These are phyloP conservation scores for Fraxinus americana DNA, from an alignment of 257 asterid genomes.

Conservation along the genomic window DNA sequence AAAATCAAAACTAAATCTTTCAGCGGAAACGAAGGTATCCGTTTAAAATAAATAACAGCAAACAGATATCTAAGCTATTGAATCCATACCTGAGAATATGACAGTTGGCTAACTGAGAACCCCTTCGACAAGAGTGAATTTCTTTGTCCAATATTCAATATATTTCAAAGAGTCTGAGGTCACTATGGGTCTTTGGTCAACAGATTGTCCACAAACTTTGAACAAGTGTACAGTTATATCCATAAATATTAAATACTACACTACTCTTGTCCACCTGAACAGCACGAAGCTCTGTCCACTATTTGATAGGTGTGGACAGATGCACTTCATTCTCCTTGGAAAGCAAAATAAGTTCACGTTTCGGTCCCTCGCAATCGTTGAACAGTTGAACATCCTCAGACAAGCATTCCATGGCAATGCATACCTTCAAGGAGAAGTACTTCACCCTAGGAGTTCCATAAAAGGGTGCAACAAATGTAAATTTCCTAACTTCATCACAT, in stretches of 20 bases:
- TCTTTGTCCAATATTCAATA: not conserved
- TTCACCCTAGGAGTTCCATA: constrained; percentile 51
- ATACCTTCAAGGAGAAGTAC: constrained; percentile 55
- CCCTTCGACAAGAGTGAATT: constrained; percentile 1
- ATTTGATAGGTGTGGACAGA: constrained; percentile 36
- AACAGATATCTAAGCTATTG: not conserved
- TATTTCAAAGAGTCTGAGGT: not conserved
- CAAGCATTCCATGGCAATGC: constrained; percentile 64
- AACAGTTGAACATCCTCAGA: constrained; percentile 30
- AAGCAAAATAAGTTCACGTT: constrained; percentile 52
- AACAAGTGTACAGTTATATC: constrained; percentile 16
- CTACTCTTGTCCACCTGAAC: constrained; percentile 10
- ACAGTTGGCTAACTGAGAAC: not conserved
- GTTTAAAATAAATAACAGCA: not conserved
- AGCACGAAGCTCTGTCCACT: constrained; percentile 10
- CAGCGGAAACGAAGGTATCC: not conserved
- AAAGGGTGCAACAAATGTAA: constrained; percentile 57
- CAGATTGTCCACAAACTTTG: not conserved
- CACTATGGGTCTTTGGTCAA: not conserved
- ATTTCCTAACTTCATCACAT: constrained; percentile 44
- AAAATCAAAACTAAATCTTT: not conserved
- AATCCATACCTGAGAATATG: constrained; percentile 18
- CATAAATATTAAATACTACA: not conserved
- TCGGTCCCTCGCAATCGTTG: constrained; percentile 41
- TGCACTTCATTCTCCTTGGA: constrained; percentile 56